Percentiles rank a stretch among this genome's conserved stretches.
These are phyloP conservation scores for Trichoderma sp. DNA, from an alignment of 2,329 filamentous ascomycete species.

Conservation along the genomic window DNA sequence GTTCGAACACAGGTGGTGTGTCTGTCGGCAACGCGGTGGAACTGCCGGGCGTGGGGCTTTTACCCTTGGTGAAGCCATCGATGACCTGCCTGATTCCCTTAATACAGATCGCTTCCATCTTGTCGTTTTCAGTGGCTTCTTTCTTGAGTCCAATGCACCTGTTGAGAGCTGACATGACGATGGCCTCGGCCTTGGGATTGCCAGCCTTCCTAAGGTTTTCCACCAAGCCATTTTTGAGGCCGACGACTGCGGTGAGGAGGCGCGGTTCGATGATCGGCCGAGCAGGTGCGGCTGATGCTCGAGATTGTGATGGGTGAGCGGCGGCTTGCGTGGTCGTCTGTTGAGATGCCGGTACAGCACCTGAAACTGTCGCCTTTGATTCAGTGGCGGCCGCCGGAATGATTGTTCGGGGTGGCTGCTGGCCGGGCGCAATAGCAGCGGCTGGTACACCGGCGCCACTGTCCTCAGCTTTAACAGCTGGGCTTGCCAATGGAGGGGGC, in stretches of 20 bases:
- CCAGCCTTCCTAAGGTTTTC: slow-evolving; percentile 47
- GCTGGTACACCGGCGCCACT: slow-evolving; percentile 24
- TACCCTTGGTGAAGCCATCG: slow-evolving; percentile 44
- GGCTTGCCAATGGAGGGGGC: slow-evolving; percentile 34
- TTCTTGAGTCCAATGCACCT: slow-evolving; percentile 51
- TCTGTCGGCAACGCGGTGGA: slow-evolving; percentile 28
- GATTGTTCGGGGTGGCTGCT: slow-evolving; percentile 23
- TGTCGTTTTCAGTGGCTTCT: slow-evolving; percentile 46
- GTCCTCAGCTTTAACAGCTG: slow-evolving; percentile 35
- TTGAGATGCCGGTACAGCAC: slow-evolving; percentile 21
- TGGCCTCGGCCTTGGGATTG: slow-evolving; percentile 46
- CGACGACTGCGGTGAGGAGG: slow-evolving; percentile 44
- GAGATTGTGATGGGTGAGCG: slow-evolving; percentile 30
- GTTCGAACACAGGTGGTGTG: slow-evolving; percentile 37
- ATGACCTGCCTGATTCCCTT: slow-evolving; percentile 46
- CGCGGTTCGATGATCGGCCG: slow-evolving; percentile 47
- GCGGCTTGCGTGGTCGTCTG: slow-evolving; percentile 25
- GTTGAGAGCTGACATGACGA: slow-evolving; percentile 56
- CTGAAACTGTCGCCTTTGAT: slow-evolving; percentile 27
- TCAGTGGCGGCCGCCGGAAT: slow-evolving; percentile 21
- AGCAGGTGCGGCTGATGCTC: slow-evolving; percentile 30
- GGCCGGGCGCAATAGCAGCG: slow-evolving; percentile 17
- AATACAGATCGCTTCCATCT: slow-evolving; percentile 50
- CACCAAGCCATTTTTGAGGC: slow-evolving; percentile 50
- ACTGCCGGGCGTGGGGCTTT: slow-evolving; percentile 37